Percentiles rank a stretch among this genome's conserved stretches.
Evolutionary conservation across 1,139 yeast genomes (phyloP).

Genomic region (Hansenula lynferdii): DNA sequence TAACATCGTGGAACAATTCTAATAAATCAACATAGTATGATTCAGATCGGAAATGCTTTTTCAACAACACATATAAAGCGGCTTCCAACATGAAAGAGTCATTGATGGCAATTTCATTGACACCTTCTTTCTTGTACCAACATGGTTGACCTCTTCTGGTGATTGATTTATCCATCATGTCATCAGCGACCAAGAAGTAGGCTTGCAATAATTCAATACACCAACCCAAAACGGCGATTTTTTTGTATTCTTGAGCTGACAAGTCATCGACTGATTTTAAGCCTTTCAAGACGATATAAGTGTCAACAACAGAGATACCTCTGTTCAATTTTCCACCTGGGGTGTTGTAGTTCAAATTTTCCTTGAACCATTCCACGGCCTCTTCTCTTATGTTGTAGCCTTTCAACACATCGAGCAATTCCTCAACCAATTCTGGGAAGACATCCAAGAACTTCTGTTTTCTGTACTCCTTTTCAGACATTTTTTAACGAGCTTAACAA

Average conservation of each 20-base stretch:
- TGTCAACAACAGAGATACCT: slow-evolving; percentile 93
- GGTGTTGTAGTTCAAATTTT: slow-evolving; percentile 75
- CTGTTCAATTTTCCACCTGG: slow-evolving; percentile 97
- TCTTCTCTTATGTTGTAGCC: slow-evolving; percentile 81
- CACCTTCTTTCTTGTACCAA: slow-evolving; percentile 84
- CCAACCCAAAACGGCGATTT: slow-evolving; percentile 94
- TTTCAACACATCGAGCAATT: slow-evolving; percentile 57
- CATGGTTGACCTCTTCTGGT: slow-evolving; percentile 99
- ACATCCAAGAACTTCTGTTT: slow-evolving; percentile 65
- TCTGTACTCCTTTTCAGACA: slow-evolving; percentile 26
- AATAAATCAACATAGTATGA: slow-evolving; percentile 82
- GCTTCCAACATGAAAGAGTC: slow-evolving; percentile 98
- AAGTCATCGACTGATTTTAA: slow-evolving; percentile 57
- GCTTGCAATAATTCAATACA: slow-evolving; percentile 93
- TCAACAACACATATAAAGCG: slow-evolving; percentile 83
- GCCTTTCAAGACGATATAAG: slow-evolving; percentile 74
- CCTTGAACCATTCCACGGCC: slow-evolving; percentile 83
- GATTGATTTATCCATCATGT: slow-evolving; percentile 96
- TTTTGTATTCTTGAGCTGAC: slow-evolving; percentile 64
- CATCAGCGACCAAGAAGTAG: slow-evolving; percentile 95
- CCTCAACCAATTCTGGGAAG: slow-evolving; percentile 77
- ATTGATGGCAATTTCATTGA: slow-evolving; percentile 91
- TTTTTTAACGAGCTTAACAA: slow-evolving; percentile 1
- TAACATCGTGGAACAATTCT: slow-evolving; percentile 90
- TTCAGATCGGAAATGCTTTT: slow-evolving; percentile 82